Conservation (phyloP, 768 basidiomycete species). For the Candolleomyces eurysporus region DNA sequence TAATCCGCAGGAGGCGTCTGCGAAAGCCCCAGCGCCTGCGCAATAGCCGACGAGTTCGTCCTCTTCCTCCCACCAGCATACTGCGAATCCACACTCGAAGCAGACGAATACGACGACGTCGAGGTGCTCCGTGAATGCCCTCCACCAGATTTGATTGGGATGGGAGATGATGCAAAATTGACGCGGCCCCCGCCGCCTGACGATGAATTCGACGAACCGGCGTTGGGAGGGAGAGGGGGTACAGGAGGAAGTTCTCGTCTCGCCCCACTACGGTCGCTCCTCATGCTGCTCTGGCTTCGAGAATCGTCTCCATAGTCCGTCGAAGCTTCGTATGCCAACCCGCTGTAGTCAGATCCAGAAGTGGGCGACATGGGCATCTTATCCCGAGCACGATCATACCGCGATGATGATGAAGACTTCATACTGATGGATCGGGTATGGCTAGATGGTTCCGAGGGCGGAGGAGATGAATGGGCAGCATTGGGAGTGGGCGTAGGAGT, state of each 20-base stretch:
- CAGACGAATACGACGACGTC: conserved; percentile 23
- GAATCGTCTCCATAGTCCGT: conserved; percentile 41
- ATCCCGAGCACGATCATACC: conserved; percentile 2
- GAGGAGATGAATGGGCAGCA: background rate
- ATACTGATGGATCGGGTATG: conserved; percentile 15
- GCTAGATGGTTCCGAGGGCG: conserved; percentile 3
- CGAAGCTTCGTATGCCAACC: conserved; percentile 51
- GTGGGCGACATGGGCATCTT: conserved; percentile 27
- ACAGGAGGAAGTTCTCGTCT: conserved; percentile 1
- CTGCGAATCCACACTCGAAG: conserved; percentile 13
- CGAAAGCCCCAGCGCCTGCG: conserved; percentile 43
- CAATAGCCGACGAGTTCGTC: conserved; percentile 37
- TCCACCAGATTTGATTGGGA: background rate
- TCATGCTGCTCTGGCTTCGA: conserved; percentile 8
- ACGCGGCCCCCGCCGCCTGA: conserved; percentile 2
- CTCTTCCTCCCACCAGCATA: conserved; percentile 12
- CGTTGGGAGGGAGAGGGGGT: conserved; percentile 12
- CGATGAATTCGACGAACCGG: conserved; percentile 5
- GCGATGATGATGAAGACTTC: conserved; percentile 6
- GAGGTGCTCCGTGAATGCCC: conserved; percentile 21
- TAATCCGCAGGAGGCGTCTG: conserved; percentile 38
- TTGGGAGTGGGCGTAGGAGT: conserved; percentile 1
- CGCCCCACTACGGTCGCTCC: background rate
- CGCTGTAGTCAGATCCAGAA: conserved; percentile 45
- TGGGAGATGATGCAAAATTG: background rate